These are phyloP conservation scores for Globisporangium nodosum DNA, from an alignment of 352 stramenopile species.

Conservation along the genomic window DNA sequence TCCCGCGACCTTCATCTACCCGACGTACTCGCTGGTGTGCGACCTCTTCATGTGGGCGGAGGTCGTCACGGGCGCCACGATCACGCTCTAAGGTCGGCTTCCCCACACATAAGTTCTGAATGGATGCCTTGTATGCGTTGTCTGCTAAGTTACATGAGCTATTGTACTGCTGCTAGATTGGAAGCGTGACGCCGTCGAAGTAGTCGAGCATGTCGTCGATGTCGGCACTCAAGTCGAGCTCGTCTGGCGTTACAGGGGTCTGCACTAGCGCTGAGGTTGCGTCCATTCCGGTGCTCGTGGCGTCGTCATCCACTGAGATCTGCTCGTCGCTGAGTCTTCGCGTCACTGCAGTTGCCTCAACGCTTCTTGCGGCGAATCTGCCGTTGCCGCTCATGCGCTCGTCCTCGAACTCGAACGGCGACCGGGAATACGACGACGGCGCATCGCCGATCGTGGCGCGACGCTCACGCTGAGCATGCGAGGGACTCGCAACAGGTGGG, in stretches of 20 bases:
- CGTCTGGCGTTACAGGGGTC: not conserved
- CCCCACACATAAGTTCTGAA: not conserved
- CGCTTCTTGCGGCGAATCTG: not conserved
- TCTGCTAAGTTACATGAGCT: not conserved
- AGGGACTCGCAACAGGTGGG: conserved; percentile 12
- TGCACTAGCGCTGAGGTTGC: not conserved
- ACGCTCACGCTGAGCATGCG: not conserved
- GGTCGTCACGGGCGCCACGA: conserved; percentile 26
- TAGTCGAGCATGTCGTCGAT: conserved; percentile 78
- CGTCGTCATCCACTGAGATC: not conserved
- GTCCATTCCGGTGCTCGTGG: not conserved
- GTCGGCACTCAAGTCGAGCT: conserved; percentile 17
- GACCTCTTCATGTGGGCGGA: conserved; percentile 59
- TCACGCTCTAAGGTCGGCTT: conserved; percentile 18
- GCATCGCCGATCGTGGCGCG: conserved; percentile 1
- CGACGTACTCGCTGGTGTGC: conserved; percentile 52
- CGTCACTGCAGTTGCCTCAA: not conserved
- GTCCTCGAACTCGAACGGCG: not conserved
- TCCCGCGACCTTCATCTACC: conserved; percentile 66
- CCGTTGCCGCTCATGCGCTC: not conserved
- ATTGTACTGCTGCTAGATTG: conserved; percentile 27
- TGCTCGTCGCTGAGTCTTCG: not conserved
- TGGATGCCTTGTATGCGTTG: not conserved
- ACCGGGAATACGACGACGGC: not conserved
- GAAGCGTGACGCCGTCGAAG: conserved; percentile 59